A percentile compares a stretch with the other conserved stretches of the same genome.
phyloP scores from a whole-genome alignment of 2,329 filamentous ascomycete species.

The Verticillium nubilum region DNA sequence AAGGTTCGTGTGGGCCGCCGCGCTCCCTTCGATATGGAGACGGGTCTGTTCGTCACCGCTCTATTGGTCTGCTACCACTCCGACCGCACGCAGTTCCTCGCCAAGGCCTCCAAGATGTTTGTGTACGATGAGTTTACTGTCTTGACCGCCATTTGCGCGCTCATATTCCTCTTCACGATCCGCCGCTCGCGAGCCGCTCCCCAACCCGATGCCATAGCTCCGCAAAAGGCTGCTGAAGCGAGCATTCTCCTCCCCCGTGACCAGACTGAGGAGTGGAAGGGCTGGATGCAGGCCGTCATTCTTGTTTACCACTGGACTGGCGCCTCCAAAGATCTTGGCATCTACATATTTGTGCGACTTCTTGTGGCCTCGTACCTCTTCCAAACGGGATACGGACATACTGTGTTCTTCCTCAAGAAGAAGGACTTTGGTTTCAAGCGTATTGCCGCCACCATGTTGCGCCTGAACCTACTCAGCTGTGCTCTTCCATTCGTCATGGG shows the following conservation, averaged over 20 bases:
- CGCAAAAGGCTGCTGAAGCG: conserved; percentile 5
- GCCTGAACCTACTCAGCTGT: conserved; percentile 50
- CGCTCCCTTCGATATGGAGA: conserved; percentile 12
- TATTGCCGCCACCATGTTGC: conserved; percentile 39
- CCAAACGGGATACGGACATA: conserved; percentile 56
- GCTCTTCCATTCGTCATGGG: conserved; percentile 49
- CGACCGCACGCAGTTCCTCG: conserved; percentile 20
- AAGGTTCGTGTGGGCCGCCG: not conserved
- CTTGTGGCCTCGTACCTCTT: conserved; percentile 55
- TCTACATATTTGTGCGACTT: conserved; percentile 49
- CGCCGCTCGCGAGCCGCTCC: not conserved
- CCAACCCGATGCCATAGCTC: not conserved
- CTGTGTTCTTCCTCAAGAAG: conserved; percentile 49
- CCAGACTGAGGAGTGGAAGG: conserved; percentile 61
- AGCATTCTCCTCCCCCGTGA: conserved; percentile 35
- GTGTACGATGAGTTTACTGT: conserved; percentile 12
- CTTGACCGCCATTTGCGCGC: conserved; percentile 8
- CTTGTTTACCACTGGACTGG: conserved; percentile 53
- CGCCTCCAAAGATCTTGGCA: conserved; percentile 39
- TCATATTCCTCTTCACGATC: conserved; percentile 12
- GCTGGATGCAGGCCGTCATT: conserved; percentile 52
- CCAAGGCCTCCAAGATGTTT: conserved; percentile 20
- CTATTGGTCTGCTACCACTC: conserved; percentile 16
- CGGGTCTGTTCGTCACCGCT: conserved; percentile 17
- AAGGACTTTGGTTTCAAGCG: conserved; percentile 50